phyloP scores from a whole-genome alignment of 2,329 filamentous ascomycete genomes.

The Dactylellina sp. region DNA sequence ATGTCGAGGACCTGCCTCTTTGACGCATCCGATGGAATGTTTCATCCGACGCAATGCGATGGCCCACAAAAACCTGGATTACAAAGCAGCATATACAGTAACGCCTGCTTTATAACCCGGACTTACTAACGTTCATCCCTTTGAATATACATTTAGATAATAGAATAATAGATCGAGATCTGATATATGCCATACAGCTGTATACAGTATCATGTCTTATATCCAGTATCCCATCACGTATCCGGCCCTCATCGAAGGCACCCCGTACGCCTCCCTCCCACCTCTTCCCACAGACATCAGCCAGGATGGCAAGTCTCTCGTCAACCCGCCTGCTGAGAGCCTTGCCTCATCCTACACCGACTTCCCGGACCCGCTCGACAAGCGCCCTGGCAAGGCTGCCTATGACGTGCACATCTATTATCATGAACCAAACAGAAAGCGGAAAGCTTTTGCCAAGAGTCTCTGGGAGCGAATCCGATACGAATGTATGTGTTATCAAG shows the following conservation, averaged over 20 bases:
- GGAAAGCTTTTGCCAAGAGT: slow-evolving; percentile 43
- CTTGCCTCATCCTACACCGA: slow-evolving; percentile 76
- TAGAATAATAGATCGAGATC: too few species aligned
- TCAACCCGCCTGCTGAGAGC: slow-evolving; percentile 73
- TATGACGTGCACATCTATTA: slow-evolving; percentile 93
- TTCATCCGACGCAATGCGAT: too few species aligned
- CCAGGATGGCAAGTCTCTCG: slow-evolving; percentile 81
- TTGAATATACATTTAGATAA: too few species aligned
- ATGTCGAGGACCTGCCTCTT: slow-evolving; percentile 22
- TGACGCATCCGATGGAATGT: neutral
- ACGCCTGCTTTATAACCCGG: too few species aligned
- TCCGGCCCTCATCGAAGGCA: slow-evolving; percentile 68
- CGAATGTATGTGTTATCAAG: slow-evolving; percentile 19
- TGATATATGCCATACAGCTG: too few species aligned
- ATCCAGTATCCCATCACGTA: slow-evolving; percentile 62
- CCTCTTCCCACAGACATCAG: slow-evolving; percentile 67
- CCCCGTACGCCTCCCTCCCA: slow-evolving; percentile 69
- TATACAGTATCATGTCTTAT: too few species aligned
- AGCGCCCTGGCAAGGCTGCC: slow-evolving; percentile 72
- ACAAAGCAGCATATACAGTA: too few species aligned
- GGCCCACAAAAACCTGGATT: too few species aligned
- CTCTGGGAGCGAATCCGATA: slow-evolving; percentile 46
- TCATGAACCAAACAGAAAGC: slow-evolving; percentile 66
- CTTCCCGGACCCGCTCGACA: slow-evolving; percentile 77
- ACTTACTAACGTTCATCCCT: too few species aligned